phyloP scores from a whole-genome alignment of 768 basidiomycete species.

The Boletus sensibilis region DNA sequence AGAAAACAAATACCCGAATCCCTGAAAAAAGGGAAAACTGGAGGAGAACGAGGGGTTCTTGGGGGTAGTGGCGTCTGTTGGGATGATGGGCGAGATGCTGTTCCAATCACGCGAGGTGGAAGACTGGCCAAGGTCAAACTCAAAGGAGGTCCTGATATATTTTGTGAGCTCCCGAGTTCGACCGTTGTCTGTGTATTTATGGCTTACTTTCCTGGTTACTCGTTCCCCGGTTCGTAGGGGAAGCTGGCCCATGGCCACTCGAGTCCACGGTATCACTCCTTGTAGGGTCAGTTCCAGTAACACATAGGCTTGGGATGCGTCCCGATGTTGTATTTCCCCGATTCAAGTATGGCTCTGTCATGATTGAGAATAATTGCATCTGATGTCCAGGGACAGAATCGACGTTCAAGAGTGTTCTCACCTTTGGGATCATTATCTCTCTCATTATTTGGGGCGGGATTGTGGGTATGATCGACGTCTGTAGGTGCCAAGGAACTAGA shows the following conservation, averaged over 20 bases:
- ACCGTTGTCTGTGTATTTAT: not conserved
- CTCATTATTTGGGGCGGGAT: not conserved
- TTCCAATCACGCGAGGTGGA: slow-evolving; percentile 6
- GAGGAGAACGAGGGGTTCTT: slow-evolving; percentile 7
- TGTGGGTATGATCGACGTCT: not conserved
- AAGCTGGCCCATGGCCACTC: not conserved
- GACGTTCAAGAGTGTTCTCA: not conserved
- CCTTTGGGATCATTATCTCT: not conserved
- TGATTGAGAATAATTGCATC: not conserved
- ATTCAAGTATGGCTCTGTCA: not conserved
- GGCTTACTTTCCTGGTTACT: slow-evolving; percentile 11
- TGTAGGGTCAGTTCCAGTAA: not conserved
- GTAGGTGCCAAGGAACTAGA: not conserved
- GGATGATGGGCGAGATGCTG: slow-evolving; percentile 14
- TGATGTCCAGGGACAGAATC: not conserved
- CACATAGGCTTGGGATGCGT: not conserved
- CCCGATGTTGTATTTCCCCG: slow-evolving; percentile 1
- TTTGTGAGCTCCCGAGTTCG: not conserved
- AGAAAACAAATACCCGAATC: slow-evolving; percentile 11
- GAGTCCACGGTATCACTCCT: not conserved
- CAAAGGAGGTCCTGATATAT: slow-evolving; percentile 13
- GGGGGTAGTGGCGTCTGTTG: slow-evolving; percentile 14
- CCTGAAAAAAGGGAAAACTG: slow-evolving; percentile 14
- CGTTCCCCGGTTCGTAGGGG: not conserved
- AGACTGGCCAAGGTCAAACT: slow-evolving; percentile 8